Percentiles rank a stretch among this genome's conserved stretches.
Evolutionary conservation across 2,329 filamentous ascomycete species (phyloP).

Genomic region (Blastomyces emzantsi): DNA sequence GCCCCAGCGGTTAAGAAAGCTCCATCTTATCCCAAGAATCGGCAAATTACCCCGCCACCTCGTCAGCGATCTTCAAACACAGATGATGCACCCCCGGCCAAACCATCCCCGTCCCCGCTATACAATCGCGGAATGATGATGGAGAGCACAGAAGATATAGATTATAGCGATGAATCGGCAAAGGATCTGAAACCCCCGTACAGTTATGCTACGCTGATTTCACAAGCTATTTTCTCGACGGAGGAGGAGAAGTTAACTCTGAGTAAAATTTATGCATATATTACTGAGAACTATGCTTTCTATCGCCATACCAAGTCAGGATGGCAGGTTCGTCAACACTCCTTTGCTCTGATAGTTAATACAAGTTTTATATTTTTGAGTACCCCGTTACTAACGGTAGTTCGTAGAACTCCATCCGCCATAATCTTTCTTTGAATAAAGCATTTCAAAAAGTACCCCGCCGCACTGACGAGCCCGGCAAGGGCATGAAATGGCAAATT

Average conservation of each 20-base stretch:
- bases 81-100: constrained; percentile 15
- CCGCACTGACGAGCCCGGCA: constrained; percentile 88
- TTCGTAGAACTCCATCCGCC: constrained; percentile 78
- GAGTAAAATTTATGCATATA: constrained; percentile 88
- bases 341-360: neutral
- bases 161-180: constrained; percentile 65
- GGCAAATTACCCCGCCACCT: constrained; percentile 26
- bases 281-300: constrained; percentile 84
- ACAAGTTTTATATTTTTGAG: constrained; percentile 1
- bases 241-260: constrained; percentile 82
- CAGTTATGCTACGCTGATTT: constrained; percentile 95
- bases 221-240: constrained; percentile 84
- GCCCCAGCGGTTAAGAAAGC: constrained; percentile 25
- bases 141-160: constrained; percentile 45
- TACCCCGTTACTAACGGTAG: neutral
- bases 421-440: constrained; percentile 93
- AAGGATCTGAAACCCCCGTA: constrained; percentile 91
- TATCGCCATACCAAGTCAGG: constrained; percentile 73
- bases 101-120: constrained; percentile 42
- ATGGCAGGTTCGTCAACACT: constrained; percentile 64
- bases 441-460: constrained; percentile 89
- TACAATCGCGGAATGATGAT: constrained; percentile 46
- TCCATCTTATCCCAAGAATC: constrained; percentile 35
- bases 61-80: constrained; percentile 15
- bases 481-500: constrained; percentile 99